Evolutionary conservation across 1,284 basidiomycete species (phyloP).

Genomic region (Vanrija humicola): DNA sequence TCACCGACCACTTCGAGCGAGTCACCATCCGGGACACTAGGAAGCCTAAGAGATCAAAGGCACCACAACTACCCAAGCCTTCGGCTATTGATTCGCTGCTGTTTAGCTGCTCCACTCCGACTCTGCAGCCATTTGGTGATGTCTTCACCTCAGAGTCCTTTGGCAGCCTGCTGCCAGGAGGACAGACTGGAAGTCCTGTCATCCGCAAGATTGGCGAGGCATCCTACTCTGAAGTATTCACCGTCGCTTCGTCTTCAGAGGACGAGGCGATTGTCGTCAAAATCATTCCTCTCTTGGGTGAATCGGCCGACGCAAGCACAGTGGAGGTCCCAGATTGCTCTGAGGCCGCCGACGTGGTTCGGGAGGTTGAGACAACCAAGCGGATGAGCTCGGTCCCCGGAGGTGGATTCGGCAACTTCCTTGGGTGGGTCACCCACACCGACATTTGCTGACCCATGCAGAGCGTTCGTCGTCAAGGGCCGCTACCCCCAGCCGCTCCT

Average conservation of each 20-base stretch:
- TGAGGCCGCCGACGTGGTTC: conserved; percentile 70
- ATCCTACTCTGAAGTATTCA: conserved; percentile 96
- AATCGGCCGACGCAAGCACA: background rate
- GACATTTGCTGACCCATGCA: conserved; percentile 24
- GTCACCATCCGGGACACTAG: background rate
- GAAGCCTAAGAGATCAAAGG: background rate
- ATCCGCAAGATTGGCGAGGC: conserved; percentile 90
- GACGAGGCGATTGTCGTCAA: conserved; percentile 28
- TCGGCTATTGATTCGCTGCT: background rate
- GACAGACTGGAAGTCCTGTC: background rate
- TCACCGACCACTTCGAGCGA: background rate
- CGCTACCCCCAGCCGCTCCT: conserved; percentile 74
- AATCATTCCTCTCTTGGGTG: conserved; percentile 24
- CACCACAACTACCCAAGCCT: background rate
- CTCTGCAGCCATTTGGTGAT: conserved; percentile 3
- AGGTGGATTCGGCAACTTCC: conserved; percentile 69
- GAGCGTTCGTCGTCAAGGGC: conserved; percentile 78
- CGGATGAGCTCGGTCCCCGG: conserved; percentile 65
- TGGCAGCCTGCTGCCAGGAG: background rate
- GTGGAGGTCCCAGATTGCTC: conserved; percentile 54
- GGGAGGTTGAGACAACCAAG: conserved; percentile 81
- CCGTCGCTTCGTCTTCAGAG: conserved; percentile 56
- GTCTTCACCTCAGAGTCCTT: conserved; percentile 11
- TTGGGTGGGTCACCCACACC: too few relatives aligned
- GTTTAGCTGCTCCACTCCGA: background rate